Conservation (phyloP, 441 rosid genomes). For the Metrosideros polymorpha region DNA sequence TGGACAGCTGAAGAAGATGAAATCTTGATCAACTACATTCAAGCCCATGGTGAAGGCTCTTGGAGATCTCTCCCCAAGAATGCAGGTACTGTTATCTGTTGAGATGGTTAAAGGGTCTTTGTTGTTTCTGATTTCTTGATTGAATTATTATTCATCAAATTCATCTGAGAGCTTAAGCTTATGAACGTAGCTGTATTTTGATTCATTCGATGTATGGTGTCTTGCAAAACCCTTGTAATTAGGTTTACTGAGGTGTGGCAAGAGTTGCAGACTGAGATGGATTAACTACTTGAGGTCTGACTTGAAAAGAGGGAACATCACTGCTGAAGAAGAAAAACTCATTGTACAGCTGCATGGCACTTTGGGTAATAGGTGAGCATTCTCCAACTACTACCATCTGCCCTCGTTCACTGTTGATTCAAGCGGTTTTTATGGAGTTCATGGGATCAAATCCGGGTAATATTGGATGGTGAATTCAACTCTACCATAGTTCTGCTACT, state of each 20-base stretch:
- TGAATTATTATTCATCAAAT: not conserved
- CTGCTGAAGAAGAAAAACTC: conserved; percentile 59
- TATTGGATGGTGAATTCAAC: not conserved
- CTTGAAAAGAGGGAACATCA: conserved; percentile 76
- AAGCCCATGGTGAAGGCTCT: conserved; percentile 70
- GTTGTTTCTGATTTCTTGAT: not conserved
- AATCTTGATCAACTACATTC: conserved; percentile 46
- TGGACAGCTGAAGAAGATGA: conserved; percentile 86
- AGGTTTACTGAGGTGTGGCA: conserved; percentile 84
- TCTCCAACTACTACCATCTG: not conserved
- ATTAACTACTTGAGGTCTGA: conserved; percentile 68
- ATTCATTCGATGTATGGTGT: not conserved
- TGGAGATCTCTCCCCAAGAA: conserved; percentile 88
- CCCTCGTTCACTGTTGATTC: not conserved
- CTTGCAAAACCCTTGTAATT: not conserved
- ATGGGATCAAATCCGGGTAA: not conserved
- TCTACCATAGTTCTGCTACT: not conserved
- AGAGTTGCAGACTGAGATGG: conserved; percentile 95
- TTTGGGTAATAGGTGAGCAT: conserved; percentile 59
- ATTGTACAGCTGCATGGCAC: conserved; percentile 58
- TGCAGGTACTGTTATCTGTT: conserved; percentile 40
- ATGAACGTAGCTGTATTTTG: not conserved
- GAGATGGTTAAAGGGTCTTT: not conserved
- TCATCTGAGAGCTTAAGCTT: not conserved
- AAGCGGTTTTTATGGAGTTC: not conserved